A percentile compares a stretch with the other conserved stretches of the same genome.
Evolutionary conservation across 306 rosid genomes (phyloP).

Genomic region (Parietaria judaica): DNA sequence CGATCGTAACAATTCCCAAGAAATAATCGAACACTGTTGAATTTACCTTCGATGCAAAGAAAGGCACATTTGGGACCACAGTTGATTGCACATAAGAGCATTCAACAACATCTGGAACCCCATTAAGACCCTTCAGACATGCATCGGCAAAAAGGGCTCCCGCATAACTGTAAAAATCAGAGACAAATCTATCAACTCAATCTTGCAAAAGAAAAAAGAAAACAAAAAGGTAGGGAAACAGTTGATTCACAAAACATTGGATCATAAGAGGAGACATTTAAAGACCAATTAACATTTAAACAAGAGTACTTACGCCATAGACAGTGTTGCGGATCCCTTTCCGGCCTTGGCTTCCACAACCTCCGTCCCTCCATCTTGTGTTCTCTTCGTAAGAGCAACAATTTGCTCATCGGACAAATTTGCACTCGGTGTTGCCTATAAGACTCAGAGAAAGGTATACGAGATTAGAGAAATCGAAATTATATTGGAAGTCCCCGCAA

Average conservation of each 20-base stretch:
- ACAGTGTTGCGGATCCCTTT: constrained; percentile 96
- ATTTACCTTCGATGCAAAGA: constrained; percentile 94
- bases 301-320: constrained; percentile 81
- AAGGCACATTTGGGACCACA: constrained; percentile 70
- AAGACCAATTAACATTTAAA: background rate
- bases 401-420: constrained; percentile 60
- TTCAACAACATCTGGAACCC: constrained; percentile 95
- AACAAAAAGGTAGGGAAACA: background rate
- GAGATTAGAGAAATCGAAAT: constrained; percentile 12
- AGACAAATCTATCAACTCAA: constrained; percentile 2
- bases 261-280: background rate
- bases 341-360: constrained; percentile 99
- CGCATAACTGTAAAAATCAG: constrained; percentile 58
- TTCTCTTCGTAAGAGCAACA: constrained; percentile 76
- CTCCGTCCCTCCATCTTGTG: constrained; percentile 98
- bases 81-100: constrained; percentile 87
- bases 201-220: background rate
- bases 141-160: constrained; percentile 98
- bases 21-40: background rate
- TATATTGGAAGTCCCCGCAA: constrained; percentile 9
- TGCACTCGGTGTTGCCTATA: constrained; percentile 76
- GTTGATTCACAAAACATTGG: background rate
- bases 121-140: constrained; percentile 95
- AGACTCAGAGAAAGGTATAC: constrained; percentile 4
- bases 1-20: background rate